Conservation (phyloP, 495 filamentous ascomycete genomes). For the Daldinia caldariorum region DNA sequence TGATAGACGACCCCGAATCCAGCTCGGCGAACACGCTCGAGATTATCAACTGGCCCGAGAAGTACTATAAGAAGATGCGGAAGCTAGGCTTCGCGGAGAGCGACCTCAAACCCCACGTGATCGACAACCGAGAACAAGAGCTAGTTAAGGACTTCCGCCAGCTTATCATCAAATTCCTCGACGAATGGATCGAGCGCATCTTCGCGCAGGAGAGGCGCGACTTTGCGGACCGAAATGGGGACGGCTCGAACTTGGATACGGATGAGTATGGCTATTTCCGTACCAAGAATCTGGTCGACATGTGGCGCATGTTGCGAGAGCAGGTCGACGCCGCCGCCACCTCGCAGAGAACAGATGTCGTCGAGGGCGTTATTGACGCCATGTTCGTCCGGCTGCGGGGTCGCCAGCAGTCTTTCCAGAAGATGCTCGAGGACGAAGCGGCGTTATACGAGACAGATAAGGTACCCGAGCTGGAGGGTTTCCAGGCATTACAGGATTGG, state of each 20-base stretch:
- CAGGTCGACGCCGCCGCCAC: slow-evolving; percentile 83
- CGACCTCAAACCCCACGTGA: slow-evolving; percentile 80
- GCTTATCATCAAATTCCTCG: slow-evolving; percentile 92
- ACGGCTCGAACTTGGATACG: slow-evolving; percentile 77
- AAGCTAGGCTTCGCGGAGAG: slow-evolving; percentile 81
- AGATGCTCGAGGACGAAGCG: slow-evolving; percentile 87
- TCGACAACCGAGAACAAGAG: slow-evolving; percentile 88
- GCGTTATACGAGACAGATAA: slow-evolving; percentile 69
- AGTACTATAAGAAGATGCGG: slow-evolving; percentile 95
- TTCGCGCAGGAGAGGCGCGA: slow-evolving; percentile 78
- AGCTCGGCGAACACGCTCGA: slow-evolving; percentile 81
- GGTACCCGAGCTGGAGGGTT: slow-evolving; percentile 74
- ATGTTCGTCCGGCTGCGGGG: slow-evolving; percentile 87
- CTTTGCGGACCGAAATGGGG: slow-evolving; percentile 78
- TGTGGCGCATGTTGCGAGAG: slow-evolving; percentile 98
- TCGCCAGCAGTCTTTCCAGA: slow-evolving; percentile 85
- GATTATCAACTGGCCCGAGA: slow-evolving; percentile 94
- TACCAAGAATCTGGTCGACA: slow-evolving; percentile 86
- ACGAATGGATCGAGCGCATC: slow-evolving; percentile 97
- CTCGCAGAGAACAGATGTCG: slow-evolving; percentile 84
- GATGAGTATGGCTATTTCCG: slow-evolving; percentile 89
- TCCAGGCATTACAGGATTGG: slow-evolving; percentile 89
- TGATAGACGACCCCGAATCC: slow-evolving; percentile 83
- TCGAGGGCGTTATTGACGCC: slow-evolving; percentile 91
- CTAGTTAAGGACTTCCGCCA: slow-evolving; percentile 92